Conservation (phyloP, 1,284 basidiomycete genomes). For the Pseudozyma sp. region DNA sequence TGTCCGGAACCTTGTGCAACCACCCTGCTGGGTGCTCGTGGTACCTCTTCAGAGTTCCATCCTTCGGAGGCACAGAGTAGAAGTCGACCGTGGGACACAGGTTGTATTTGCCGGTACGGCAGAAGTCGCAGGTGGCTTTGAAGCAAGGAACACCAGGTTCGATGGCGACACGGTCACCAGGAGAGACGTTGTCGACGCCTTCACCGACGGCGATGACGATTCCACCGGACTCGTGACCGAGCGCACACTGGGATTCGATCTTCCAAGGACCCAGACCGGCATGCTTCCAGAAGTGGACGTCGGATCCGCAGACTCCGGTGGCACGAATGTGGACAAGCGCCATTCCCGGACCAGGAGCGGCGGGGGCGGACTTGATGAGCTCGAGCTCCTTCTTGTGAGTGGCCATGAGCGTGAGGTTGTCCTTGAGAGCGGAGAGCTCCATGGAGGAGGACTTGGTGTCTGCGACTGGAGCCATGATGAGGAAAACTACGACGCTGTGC, state of each 20-base stretch:
- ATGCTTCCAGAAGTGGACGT: constrained; percentile 73
- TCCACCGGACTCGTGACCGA: constrained; percentile 66
- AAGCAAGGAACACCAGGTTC: constrained; percentile 71
- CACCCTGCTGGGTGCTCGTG: constrained; percentile 73
- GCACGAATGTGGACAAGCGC: constrained; percentile 64
- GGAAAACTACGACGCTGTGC: neutral
- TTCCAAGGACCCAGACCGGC: constrained; percentile 64
- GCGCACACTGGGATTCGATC: constrained; percentile 59
- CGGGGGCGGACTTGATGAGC: constrained; percentile 49
- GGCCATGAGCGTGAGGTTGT: constrained; percentile 58
- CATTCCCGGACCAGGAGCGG: constrained; percentile 58
- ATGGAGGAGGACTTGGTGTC: constrained; percentile 27
- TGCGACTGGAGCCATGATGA: constrained; percentile 47
- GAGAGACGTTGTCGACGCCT: constrained; percentile 58
- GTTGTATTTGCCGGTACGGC: constrained; percentile 73
- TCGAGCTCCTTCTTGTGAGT: constrained; percentile 60
- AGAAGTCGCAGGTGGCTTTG: constrained; percentile 71
- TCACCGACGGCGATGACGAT: constrained; percentile 63
- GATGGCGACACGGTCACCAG: constrained; percentile 64
- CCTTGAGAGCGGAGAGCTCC: constrained; percentile 51
- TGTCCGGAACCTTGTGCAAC: constrained; percentile 72
- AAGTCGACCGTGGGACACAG: constrained; percentile 68
- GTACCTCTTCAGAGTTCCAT: constrained; percentile 68
- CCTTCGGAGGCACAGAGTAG: constrained; percentile 68
- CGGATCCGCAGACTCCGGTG: constrained; percentile 63